Conservation (phyloP, 208 protist species). For the Lotmaria passim region DNA sequence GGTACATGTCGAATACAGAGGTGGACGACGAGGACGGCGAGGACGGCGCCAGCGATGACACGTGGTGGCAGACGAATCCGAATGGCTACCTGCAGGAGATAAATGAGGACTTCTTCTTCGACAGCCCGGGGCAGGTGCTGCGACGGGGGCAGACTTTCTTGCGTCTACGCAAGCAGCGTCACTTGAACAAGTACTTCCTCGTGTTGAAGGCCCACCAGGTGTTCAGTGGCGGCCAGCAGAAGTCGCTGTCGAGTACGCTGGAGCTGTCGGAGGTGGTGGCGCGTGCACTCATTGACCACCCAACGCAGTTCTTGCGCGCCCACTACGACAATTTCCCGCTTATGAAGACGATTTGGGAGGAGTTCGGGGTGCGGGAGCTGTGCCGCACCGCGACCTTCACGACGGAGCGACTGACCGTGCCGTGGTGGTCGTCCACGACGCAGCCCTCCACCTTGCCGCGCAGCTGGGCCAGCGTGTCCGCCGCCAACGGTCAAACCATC, state of each 20-base stretch:
- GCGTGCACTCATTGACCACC: slow-evolving; percentile 46
- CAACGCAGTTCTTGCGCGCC: slow-evolving; percentile 53
- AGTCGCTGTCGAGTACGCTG: slow-evolving; percentile 36
- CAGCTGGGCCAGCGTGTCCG: slow-evolving; percentile 12
- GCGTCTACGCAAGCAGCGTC: slow-evolving; percentile 55
- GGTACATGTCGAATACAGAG: slow-evolving; percentile 31
- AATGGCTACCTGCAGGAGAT: slow-evolving; percentile 43
- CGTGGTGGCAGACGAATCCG: slow-evolving; percentile 24
- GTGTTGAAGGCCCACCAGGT: slow-evolving; percentile 66
- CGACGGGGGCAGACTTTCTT: slow-evolving; percentile 41
- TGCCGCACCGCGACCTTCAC: slow-evolving; percentile 50
- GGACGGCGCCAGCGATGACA: slow-evolving; percentile 13
- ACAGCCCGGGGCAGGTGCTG: slow-evolving; percentile 50
- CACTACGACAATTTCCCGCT: slow-evolving; percentile 54
- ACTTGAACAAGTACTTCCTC: slow-evolving; percentile 42
- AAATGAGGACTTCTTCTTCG: slow-evolving; percentile 83
- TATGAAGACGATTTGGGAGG: slow-evolving; percentile 52
- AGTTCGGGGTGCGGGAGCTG: slow-evolving; percentile 57
- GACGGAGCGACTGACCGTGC: slow-evolving; percentile 57
- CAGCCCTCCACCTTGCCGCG: slow-evolving; percentile 38
- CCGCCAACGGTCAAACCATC: not conserved
- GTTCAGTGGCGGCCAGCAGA: slow-evolving; percentile 49
- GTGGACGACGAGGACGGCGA: slow-evolving; percentile 9
- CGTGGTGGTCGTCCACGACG: slow-evolving; percentile 49
- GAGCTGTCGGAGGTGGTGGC: slow-evolving; percentile 62